A percentile compares a stretch with the other conserved stretches of the same genome.
phyloP scores from a whole-genome alignment of 148 eudicot species.

The Rhododendron simsii region DNA sequence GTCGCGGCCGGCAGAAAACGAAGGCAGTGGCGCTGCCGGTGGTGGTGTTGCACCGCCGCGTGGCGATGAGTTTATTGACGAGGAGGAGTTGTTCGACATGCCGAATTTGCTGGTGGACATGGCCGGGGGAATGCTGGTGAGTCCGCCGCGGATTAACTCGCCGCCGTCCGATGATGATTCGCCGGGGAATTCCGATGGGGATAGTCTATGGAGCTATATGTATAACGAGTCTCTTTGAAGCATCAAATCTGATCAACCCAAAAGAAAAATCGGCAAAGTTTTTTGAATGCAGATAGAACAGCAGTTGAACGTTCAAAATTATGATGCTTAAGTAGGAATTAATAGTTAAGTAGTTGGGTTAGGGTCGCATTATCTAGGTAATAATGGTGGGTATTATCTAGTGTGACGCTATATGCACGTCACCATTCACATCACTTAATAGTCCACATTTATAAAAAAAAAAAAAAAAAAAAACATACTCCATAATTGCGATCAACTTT shows the following conservation, averaged over 20 bases:
- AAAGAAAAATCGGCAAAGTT: not conserved
- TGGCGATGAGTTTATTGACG: conserved; percentile 22
- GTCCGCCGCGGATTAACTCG: conserved; percentile 38
- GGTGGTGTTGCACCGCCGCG: not conserved
- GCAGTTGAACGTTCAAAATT: too few species aligned
- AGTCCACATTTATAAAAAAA: not conserved
- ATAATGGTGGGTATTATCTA: not conserved
- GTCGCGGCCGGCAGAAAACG: not conserved
- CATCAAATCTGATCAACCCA: not conserved
- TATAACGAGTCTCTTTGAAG: not conserved
- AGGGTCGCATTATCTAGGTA: not conserved
- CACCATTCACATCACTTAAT: not conserved
- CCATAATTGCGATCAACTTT: not conserved
- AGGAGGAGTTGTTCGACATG: conserved; percentile 48
- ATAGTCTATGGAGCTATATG: conserved; percentile 35
- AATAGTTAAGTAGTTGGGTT: not conserved
- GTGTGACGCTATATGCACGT: not conserved
- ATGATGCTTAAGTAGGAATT: not conserved
- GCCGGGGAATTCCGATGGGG: conserved; percentile 11
- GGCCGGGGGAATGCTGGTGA: conserved; percentile 59
- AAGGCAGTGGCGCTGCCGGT: not conserved
- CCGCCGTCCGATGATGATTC: conserved; percentile 13
- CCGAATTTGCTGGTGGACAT: conserved; percentile 50
- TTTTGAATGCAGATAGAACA: not conserved
- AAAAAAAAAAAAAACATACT: not conserved